Base-by-base conservation (phyloP, 306 rosid genomes). In the Vicia sativa region DNA sequence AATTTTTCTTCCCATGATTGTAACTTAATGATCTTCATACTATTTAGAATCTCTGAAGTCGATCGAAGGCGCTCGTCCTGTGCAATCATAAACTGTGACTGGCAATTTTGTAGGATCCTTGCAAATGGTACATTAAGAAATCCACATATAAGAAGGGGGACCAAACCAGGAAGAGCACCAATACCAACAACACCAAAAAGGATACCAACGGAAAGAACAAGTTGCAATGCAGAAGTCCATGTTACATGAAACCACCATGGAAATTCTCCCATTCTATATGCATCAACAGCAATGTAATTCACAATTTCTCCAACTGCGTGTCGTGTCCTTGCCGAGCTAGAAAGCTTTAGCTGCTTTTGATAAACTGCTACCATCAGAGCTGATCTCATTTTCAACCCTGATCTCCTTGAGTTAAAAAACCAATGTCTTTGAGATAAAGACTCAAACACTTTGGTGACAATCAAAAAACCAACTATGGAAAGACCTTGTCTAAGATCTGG, bases 231-330 rank as follows among this genome's bases (percentile, higher is more conserved):
- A 15, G 14, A 74, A 18, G 38, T 9, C 95, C 95, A 90, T 57
- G 76, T n/a, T 9, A 64, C 1, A 18, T 90, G 97, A 38, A 90
- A 72, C 97, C 97, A 90, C 90, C 90, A 87, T n/a, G 89, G 88
- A 56, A 81, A 87, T 62, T 90, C 95, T 11, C 92, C 95, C 95
- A 90, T 84, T 57, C 89, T 68, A 42, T 90, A 90, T 2, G 95
- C 91, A 77, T 87, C 96, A 52, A 90, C 84, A 5, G 43, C 43
- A 38, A 38, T 38, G 43, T 38, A 38, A 3, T 38, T 38, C 13
- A 38, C 43, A 38, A 38, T 38, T 38, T 38, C 43, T 38, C 43
- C 43, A 9, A 13, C 43, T 0, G 43, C 10, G 13, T 38, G 43
- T 1, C 43, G 10, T 11, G 13, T 9, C 13, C 43, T 38, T 38